Base-by-base conservation (phyloP, 495 filamentous ascomycete species). In the Xylaria castorea region DNA sequence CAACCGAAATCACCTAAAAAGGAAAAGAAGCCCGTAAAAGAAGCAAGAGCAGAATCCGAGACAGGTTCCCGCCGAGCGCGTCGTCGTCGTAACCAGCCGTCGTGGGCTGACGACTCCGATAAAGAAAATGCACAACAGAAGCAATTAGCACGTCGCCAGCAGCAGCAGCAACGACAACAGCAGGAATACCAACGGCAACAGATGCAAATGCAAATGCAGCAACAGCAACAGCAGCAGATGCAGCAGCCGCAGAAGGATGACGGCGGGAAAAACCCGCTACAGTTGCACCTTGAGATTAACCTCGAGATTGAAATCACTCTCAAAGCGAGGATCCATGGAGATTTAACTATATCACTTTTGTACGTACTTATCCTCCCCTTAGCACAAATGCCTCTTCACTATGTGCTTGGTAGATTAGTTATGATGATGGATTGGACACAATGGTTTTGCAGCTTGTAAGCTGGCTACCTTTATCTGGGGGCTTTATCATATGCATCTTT, bases 261-360 rank as follows among this genome's bases (percentile, higher is more conserved):
- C 1, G 80, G 81, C 9, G 87, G 86, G 22, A 87, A 85, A 11
- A 91, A 95, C 77, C 91, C 94, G 76, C 79, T 97, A 68, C 82
- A 90, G 70, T 78, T 97, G 77, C 84, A 94, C 66, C 81, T 97
- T 69, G 94, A 97, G 78, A 81, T 97, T 62, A 97, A 97, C 80
- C 83, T 97, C 65, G 94, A 97, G 77, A 89, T 97, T 75, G 92
- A 97, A 85, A 91, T 97, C 53, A 92, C 94, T 71, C 86, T 97
- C 40, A 97, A 97, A 87, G 94, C 94, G 30, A 95, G 93, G 85
- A 95, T 97, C 81, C 92, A 95, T 76, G 93, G 94, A 81, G 94
- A 97, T 86, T 84, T 97, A 73, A 93, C 92, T 46, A 79, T 97
- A 72, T 92, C 92, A 70, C 86, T 97, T 77, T 87, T 97, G 94